Evolutionary conservation across 805 yeast genomes (phyloP), one percentile per base, ranked within the genome.

Genomic region (Starmerella potacharoeniae): DNA sequence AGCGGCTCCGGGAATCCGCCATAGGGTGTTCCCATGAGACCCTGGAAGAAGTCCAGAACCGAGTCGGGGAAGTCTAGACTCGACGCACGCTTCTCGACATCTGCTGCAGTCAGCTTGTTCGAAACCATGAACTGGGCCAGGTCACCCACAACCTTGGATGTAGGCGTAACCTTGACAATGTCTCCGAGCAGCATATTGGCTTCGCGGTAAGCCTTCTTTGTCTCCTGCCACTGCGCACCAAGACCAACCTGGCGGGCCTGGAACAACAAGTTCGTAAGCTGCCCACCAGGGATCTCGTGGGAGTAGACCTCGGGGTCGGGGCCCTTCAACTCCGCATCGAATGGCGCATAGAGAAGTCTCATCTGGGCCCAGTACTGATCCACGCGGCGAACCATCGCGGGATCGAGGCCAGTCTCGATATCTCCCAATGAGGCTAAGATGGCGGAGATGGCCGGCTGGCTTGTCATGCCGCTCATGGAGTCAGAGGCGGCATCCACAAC

Each of bases 1-100:
- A 93, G 77, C 41, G 99, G 98, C 75, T 93, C 99, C 57, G 99
- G 98, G 95, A 93, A 93, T 8, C 99, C 99, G 63, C 98, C 99
- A 69, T 87, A 88, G 67, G 99, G 99, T 63, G 93, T 93, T 69
- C 99, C 99, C 86, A 93, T 93, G 70, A 93, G 79, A 65, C 99
- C 99, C 77, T 93, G 96, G 79, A 93, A 89, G 81, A 93, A 93
- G 73, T 93, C 99, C 70, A 93, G 79, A 16, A 93, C 96, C 22
- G 97, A 91, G 68, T 86, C 97, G 60, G 98, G 99, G 96, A 93
- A 91, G 73, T 93, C 98, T 65, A 93, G 79, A 55, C 88, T 86
- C 54, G 81, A 74, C 4, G 99, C 98, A 64, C 93, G 80, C 69
- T 84, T 83, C 69, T 76, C 77, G 59, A 93, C 95, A 67, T 93